Base-by-base conservation (phyloP, 768 basidiomycete species). In the Hypholoma sublateritium region DNA sequence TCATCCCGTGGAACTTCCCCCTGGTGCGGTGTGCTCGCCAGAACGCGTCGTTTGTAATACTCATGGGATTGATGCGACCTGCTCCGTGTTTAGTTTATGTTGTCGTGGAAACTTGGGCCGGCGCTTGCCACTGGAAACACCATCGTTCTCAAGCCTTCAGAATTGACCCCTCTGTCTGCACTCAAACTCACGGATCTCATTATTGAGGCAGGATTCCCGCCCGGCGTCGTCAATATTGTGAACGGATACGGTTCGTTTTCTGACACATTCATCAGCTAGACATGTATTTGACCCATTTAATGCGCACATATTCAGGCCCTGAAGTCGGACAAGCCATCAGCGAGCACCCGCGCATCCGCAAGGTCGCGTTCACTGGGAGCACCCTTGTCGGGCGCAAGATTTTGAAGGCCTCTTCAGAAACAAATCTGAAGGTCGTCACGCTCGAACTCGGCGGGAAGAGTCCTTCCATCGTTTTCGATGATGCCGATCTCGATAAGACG, bases 341-440 rank as follows among this genome's bases (percentile, higher is more conserved):
- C 1, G 72, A 78, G 16, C 90, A 93, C 71, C 77, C 77, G 69
- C 77, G 74, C 19, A 87, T 94, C 60, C 82, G 85, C 46, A 93
- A 85, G 37, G 79, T 94, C 28, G 88, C 92, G 0, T 95, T 96
- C 76, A 96, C 94, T 0, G 93, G 93, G 3, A 89, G 87, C 57
- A 91, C 91, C 1, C 74, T 86, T 39, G 83, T 86, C 24, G 94
- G 95, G 7, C 82, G 91, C 9, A 86, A 85, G 63, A 79, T 96
- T 67, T 77, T 93, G 79, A 84, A 91, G 63, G 88, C 90, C 3
- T 82, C 93, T 2, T 83, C 91, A 1, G 84, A 86, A 69, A 84
- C 83, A 32, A 97, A 96, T 67, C 68, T 97, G 64, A 97, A 96
- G 75, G 83, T 82, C 57, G 86, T 91, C 52, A 89, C 90, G 1